Conservation (phyloP, 2,329 filamentous ascomycete genomes). For the Hymenoscyphus linearis region DNA sequence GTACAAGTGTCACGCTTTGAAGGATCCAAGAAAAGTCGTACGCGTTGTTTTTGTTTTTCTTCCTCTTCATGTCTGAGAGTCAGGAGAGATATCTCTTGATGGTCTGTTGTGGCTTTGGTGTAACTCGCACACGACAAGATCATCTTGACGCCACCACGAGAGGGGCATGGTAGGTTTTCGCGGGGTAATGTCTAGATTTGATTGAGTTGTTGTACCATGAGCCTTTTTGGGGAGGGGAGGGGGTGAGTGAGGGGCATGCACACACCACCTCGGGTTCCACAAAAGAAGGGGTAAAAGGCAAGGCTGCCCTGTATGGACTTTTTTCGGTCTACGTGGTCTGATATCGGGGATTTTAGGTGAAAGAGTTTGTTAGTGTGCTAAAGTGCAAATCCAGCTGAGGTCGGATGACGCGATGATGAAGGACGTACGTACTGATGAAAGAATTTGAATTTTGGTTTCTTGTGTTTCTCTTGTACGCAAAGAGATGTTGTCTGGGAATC, state of each 20-base stretch:
- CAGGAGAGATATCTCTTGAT: background rate
- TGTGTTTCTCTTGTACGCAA: background rate
- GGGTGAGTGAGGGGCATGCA: background rate
- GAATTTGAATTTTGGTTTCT: background rate
- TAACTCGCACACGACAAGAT: background rate
- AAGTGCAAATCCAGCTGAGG: background rate
- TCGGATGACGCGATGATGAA: background rate
- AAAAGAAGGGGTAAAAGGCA: background rate
- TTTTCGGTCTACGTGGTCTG: background rate
- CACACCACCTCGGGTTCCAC: background rate
- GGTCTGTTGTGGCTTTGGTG: background rate
- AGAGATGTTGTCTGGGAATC: background rate
- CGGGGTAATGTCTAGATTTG: background rate
- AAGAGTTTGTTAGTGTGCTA: background rate
- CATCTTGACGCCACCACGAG: background rate
- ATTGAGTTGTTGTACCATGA: background rate
- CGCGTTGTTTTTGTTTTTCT: background rate
- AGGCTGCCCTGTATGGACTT: background rate
- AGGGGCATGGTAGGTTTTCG: background rate
- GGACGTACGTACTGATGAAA: background rate
- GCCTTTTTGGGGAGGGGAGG: background rate
- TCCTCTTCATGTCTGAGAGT: background rate
- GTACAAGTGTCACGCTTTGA: background rate
- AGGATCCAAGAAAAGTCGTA: background rate
- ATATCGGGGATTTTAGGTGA: background rate